Percentiles rank a stretch among this genome's conserved stretches.
These are phyloP conservation scores for Salmacisia buchloeana DNA, from an alignment of 1,284 basidiomycete genomes.

Conservation along the genomic window DNA sequence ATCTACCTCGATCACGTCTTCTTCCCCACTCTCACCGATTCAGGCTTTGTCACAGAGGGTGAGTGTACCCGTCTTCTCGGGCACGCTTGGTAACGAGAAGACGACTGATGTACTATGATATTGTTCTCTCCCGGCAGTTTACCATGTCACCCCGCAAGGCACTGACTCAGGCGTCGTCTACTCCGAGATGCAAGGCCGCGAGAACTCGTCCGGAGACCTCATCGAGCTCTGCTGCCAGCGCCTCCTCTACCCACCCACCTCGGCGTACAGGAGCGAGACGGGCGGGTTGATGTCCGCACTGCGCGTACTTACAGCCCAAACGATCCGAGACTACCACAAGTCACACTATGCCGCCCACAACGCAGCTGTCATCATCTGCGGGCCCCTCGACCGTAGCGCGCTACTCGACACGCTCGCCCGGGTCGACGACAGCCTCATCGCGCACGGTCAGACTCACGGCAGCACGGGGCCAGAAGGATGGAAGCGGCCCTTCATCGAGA, in stretches of 20 bases:
- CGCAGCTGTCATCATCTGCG: conserved; percentile 73
- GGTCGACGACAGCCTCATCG: conserved; percentile 39
- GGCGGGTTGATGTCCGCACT: conserved; percentile 91
- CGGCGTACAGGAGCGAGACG: conserved; percentile 91
- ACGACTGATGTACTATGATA: neutral
- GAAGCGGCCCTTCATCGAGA: conserved; percentile 92
- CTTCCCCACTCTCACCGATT: conserved; percentile 86
- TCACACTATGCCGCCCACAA: conserved; percentile 95
- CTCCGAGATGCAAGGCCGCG: conserved; percentile 81
- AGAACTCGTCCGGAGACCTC: conserved; percentile 84
- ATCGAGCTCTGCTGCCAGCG: conserved; percentile 66
- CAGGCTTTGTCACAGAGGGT: conserved; percentile 80
- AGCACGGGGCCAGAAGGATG: conserved; percentile 71
- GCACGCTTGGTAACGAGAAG: neutral
- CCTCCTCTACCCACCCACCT: conserved; percentile 71
- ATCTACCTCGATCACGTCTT: conserved; percentile 96
- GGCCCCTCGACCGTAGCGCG: conserved; percentile 62
- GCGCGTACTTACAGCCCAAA: conserved; percentile 81
- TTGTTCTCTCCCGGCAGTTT: conserved; percentile 11
- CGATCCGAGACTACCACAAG: conserved; percentile 74
- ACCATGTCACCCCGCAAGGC: conserved; percentile 79
- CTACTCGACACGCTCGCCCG: conserved; percentile 61
- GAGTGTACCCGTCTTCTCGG: conserved; percentile 36
- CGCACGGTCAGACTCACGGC: conserved; percentile 54
- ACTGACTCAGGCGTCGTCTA: conserved; percentile 92